These are phyloP conservation scores for Diaporthe vexans DNA, from an alignment of 2,329 filamentous ascomycete genomes.

Conservation along the genomic window DNA sequence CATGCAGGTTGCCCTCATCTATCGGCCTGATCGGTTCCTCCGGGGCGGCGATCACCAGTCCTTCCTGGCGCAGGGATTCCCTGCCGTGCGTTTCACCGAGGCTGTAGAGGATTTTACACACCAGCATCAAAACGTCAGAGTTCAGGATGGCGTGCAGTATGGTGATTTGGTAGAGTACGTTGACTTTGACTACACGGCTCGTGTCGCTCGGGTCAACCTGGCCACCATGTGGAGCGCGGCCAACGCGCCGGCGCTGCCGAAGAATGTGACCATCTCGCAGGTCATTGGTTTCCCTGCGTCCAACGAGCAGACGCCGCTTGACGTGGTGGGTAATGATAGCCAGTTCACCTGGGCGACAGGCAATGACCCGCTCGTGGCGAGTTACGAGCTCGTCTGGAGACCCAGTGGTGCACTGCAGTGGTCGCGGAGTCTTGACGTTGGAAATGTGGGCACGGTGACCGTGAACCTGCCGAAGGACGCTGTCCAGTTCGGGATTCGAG, in stretches of 20 bases:
- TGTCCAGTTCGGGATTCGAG: conserved; percentile 68
- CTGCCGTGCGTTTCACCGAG: conserved; percentile 69
- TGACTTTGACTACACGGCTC: conserved; percentile 67
- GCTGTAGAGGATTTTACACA: conserved; percentile 69
- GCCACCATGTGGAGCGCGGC: conserved; percentile 68
- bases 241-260: conserved; percentile 63
- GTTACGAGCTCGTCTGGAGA: conserved; percentile 71
- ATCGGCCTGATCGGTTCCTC: conserved; percentile 68
- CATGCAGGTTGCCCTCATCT: conserved; percentile 70
- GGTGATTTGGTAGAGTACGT: conserved; percentile 69
- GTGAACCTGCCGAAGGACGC: conserved; percentile 69
- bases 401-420: conserved; percentile 64
- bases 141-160: conserved; percentile 64
- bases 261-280: conserved; percentile 57
- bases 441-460: conserved; percentile 59
- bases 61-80: conserved; percentile 68
- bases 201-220: conserved; percentile 68
- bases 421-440: conserved; percentile 64
- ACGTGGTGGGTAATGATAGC: conserved; percentile 61
- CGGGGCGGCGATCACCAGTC: conserved; percentile 69
- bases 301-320: conserved; percentile 54
- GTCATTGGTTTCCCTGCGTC: conserved; percentile 34
- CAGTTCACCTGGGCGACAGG: conserved; percentile 62
- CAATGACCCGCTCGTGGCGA: conserved; percentile 51
- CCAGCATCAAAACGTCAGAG: conserved; percentile 68